Base-by-base conservation (phyloP, 352 stramenopile genomes). In the Pelagophyceae sp. region DNA sequence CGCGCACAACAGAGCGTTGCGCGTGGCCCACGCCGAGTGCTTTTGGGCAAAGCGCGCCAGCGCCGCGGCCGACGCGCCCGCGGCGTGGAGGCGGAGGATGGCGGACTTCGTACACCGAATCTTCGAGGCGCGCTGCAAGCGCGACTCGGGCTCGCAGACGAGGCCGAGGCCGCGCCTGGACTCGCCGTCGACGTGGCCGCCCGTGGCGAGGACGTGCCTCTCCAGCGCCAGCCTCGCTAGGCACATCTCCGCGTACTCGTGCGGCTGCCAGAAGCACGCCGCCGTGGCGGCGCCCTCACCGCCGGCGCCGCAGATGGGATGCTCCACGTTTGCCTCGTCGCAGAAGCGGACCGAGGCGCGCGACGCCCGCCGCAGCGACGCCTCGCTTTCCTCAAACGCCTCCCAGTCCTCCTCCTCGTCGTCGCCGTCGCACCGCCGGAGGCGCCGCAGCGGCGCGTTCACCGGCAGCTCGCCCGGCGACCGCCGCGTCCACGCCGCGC, bases 141-240 rank as follows among this genome's bases (percentile, higher is more conserved):
- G 33, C 67, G 67, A 60, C 38, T 74, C 67, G 5, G 67, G 67
- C 67, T 74, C 67, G 67, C 67, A 74, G 67, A 74, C 67, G 35
- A 74, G 67, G 27, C 67, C 67, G 15, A 74, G 67, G 35, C 67
- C 67, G 33, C 67, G 67, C 2, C 67, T 33, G 11, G 35, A 58
- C 38, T 74, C 67, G 67, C 67, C 67, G 15, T 51, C 17, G 67
- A 74, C 58, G 20, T 1, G 2, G 27, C 67, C 67, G 23, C 67
- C 67, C 67, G 67, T 74, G 17, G 29, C 35, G 15, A 74, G 11
- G 17, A 74, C 67, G 33, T 5, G 17, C 2, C 33, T 33, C 38
- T 74, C 67, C 5, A 74, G 38, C 0, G 17, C 5, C 11, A 74
- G 1, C 35, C 67, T 33, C 15, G 2, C 25, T 37, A 35, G 67